Evolutionary conservation across 352 stramenopile species (phyloP).

Genomic region (Peronosclerospora sorghi): DNA sequence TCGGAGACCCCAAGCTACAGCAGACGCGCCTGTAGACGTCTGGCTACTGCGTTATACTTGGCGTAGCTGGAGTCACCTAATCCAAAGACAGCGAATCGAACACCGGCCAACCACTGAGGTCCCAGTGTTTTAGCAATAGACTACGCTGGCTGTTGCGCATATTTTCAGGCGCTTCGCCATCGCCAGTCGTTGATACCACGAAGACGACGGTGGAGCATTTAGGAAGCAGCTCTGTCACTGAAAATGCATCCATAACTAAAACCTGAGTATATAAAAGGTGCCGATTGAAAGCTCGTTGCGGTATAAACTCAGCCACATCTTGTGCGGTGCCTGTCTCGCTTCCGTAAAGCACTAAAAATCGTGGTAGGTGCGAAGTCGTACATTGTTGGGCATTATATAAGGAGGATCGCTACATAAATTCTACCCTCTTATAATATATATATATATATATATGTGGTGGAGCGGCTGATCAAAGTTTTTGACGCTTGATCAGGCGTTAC

Average conservation of each 20-base stretch:
- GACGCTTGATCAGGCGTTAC: no score
- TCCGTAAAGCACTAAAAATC: conserved; percentile 82
- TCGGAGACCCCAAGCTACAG: conserved; percentile 76
- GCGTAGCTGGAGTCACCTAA: conserved; percentile 88
- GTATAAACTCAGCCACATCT: conserved; percentile 77
- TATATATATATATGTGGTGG: no score
- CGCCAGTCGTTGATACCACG: conserved; percentile 85
- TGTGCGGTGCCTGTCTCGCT: conserved; percentile 85
- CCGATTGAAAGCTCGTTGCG: conserved; percentile 48
- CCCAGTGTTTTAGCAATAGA: conserved; percentile 78
- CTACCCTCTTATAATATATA: no score
- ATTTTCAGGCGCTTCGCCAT: conserved; percentile 87
- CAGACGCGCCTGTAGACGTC: conserved; percentile 75
- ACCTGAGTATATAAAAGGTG: conserved; percentile 45
- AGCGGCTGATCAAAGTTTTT: no score
- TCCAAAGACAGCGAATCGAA: conserved; percentile 85
- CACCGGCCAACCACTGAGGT: conserved; percentile 42
- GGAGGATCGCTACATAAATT: no score
- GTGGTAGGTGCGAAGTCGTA: no score
- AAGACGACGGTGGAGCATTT: conserved; percentile 73
- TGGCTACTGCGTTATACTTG: conserved; percentile 88
- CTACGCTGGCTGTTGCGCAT: conserved; percentile 80
- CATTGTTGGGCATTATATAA: no score
- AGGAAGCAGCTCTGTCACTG: conserved; percentile 35
- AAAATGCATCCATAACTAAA: conserved; percentile 58